Evolutionary conservation across 305 asterid genomes (phyloP).

Genomic region (Fraxinus platypoda): DNA sequence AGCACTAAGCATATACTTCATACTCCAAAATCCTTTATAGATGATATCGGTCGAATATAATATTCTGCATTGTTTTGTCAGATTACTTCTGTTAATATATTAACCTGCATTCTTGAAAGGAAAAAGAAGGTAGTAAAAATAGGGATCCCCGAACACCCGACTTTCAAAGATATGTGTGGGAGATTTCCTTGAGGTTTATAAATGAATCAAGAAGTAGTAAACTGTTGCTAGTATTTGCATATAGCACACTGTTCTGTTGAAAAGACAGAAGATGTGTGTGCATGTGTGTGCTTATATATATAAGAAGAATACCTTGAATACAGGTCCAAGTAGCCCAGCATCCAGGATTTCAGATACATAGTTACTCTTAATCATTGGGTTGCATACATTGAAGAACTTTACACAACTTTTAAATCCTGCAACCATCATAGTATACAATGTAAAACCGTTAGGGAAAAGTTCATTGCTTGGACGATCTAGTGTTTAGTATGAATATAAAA

Average conservation of each 20-base stretch:
- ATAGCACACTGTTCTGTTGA: not conserved
- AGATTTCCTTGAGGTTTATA: not conserved
- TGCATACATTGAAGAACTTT: constrained; percentile 43
- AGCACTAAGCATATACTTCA: not conserved
- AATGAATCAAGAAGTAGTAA: not conserved
- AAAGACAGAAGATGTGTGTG: not conserved
- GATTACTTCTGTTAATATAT: not conserved
- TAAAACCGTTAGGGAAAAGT: not conserved
- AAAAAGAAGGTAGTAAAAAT: not conserved
- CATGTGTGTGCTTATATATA: not conserved
- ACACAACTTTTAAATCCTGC: constrained; percentile 68
- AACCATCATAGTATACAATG: not conserved
- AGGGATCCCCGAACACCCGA: not conserved
- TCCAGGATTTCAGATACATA: constrained; percentile 65
- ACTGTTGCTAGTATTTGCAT: not conserved
- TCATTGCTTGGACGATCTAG: not conserved
- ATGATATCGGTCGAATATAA: not conserved
- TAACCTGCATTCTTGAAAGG: not conserved
- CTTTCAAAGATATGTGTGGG: not conserved
- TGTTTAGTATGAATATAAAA: not conserved
- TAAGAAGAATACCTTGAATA: constrained; percentile 56
- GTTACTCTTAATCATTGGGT: constrained; percentile 40
- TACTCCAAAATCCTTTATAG: not conserved
- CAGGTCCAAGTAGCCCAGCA: constrained; percentile 73
- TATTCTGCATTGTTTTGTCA: not conserved